Conservation (phyloP, 148 eudicot genomes). For the Diospyros lotus region DNA sequence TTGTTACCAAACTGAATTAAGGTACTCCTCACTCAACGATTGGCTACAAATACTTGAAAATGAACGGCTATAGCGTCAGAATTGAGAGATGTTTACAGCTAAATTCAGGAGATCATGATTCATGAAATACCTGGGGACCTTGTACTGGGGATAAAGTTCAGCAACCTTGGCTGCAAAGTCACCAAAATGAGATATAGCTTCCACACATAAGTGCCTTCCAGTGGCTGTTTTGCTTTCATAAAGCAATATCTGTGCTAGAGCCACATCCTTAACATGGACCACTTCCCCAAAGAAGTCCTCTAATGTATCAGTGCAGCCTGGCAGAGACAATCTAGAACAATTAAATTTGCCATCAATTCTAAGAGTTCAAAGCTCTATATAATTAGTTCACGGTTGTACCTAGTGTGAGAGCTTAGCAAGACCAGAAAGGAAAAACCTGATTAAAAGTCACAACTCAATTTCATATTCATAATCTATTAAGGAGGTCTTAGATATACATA, state of each 20-base stretch:
- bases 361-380: too few species aligned
- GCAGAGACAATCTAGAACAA: neutral
- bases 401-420: too few species aligned
- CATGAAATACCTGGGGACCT: conserved; percentile 63
- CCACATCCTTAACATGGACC: conserved; percentile 93
- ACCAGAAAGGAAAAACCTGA: too few species aligned
- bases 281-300: conserved; percentile 74
- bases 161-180: conserved; percentile 90
- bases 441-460: too few species aligned
- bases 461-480: too few species aligned
- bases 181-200: conserved; percentile 76
- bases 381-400: too few species aligned
- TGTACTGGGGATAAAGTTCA: conserved; percentile 73
- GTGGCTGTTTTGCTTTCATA: conserved; percentile 77
- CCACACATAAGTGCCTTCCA: conserved; percentile 93
- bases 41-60: neutral
- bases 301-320: conserved; percentile 75
- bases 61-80: too few species aligned
- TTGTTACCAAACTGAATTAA: too few species aligned
- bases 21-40: neutral
- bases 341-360: neutral
- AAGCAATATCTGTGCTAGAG: conserved; percentile 86
- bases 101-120: too few species aligned
- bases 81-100: too few species aligned
- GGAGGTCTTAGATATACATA: too few species aligned